Evolutionary conservation across 1,139 yeast genomes (phyloP).

Genomic region (Yamadazyma kanchanaburiensis): DNA sequence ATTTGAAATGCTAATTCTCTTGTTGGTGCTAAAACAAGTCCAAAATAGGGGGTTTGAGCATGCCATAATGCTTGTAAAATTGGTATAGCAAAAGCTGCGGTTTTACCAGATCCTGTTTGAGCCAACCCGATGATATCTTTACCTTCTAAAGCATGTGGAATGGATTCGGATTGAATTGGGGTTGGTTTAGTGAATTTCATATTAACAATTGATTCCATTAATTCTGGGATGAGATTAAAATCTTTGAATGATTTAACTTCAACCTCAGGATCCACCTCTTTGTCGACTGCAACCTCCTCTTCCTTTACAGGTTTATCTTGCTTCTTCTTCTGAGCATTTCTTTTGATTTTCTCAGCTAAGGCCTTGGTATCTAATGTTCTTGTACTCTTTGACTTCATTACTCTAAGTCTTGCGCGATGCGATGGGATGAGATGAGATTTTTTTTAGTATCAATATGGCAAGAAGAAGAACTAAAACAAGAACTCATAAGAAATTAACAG

Average conservation of each 20-base stretch:
- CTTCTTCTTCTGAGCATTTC: constrained; percentile 41
- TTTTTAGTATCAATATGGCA: constrained; percentile 25
- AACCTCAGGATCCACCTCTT: constrained; percentile 20
- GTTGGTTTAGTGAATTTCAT: constrained; percentile 71
- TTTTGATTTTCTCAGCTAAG: constrained; percentile 51
- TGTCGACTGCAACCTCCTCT: constrained; percentile 4
- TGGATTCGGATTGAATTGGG: constrained; percentile 88
- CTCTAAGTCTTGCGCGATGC: neutral
- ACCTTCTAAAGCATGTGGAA: constrained; percentile 89
- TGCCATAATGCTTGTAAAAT: constrained; percentile 88
- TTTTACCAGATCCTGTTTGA: constrained; percentile 82
- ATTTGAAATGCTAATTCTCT: constrained; percentile 97
- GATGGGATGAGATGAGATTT: constrained; percentile 2
- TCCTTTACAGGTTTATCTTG: constrained; percentile 16
- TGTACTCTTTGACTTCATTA: constrained; percentile 1
- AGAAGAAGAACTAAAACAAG: constrained; percentile 64
- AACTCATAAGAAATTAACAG: constrained; percentile 70
- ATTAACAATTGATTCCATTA: constrained; percentile 72
- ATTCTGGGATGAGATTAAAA: constrained; percentile 71
- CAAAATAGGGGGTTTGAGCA: constrained; percentile 83
- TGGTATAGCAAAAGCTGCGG: constrained; percentile 88
- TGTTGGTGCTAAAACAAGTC: constrained; percentile 91
- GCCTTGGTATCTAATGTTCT: constrained; percentile 14
- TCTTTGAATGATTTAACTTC: constrained; percentile 44
- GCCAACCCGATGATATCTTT: constrained; percentile 80